Base-by-base conservation (phyloP, 805 yeast genomes). In the Candida nemodendra region DNA sequence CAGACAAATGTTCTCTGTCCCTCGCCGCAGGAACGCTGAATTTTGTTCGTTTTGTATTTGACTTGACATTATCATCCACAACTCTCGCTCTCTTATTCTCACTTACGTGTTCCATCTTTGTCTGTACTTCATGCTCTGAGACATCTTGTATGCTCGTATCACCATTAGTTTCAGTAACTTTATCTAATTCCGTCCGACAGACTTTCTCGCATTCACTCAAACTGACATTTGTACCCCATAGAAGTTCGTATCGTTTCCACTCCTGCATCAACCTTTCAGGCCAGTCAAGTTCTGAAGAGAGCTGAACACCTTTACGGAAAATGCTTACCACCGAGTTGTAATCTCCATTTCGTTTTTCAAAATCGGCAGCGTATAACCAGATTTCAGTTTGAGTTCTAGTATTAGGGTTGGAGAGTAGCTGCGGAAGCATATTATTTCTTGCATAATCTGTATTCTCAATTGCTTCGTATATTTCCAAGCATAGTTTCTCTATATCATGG, bases 1-100 rank as follows among this genome's bases (percentile, higher is more conserved):
- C 71, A 0, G 84, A 69, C 12, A 69, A 64, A 18, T 72, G 62
- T 57, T 86, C 95, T 51, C 95, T 59, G 38, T 77, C 74, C 47
- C 86, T 64, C 15, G 15, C 4, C 12, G 26, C 4, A 4, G 4
- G 12, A 8, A 33, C 34, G 13, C 34, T 39, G 18, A 27, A 25
- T 22, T 38, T 44, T 31, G 31, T 18, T 17, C 36, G 30, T 27
- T 36, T 39, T 9, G 12, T 22, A 14, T 15, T 8, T 41, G 18
- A 33, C 46, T 29, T 40, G 41, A 25, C 13, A 26, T 14, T 13
- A 14, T 12, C 18, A 12, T 22, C 21, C 9, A 24, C 39, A 13
- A 42, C 39, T 18, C 42, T 49, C 23, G 28, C 5, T 27, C 37
- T 19, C 16, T 24, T 21, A 15, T 18, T 8, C 7, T 11, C 24